Evolutionary conservation across 306 rosid species (phyloP).

Genomic region (Sechiopsis laciniata): DNA sequence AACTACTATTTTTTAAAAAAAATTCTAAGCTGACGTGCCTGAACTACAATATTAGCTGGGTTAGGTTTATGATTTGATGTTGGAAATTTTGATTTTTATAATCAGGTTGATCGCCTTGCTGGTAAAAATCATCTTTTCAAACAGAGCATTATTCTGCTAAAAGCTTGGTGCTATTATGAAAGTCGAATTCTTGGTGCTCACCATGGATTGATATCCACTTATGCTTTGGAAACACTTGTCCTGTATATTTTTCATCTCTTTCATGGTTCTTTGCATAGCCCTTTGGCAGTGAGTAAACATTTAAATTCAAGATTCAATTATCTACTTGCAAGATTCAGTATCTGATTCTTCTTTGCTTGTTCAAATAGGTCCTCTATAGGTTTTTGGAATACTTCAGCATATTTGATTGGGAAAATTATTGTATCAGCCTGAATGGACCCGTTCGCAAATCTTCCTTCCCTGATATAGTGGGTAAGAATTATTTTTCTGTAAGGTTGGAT

Average conservation of each 20-base stretch:
- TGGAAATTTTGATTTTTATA: slow-evolving; percentile 11
- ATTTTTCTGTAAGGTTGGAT: slow-evolving; percentile 4
- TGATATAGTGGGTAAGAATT: slow-evolving; percentile 53
- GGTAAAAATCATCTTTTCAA: slow-evolving; percentile 76
- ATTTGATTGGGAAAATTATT: slow-evolving; percentile 83
- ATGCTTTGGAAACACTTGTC: slow-evolving; percentile 80
- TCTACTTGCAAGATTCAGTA: slow-evolving; percentile 3
- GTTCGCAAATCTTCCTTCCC: slow-evolving; percentile 63
- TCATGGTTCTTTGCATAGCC: slow-evolving; percentile 59
- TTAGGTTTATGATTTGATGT: neutral
- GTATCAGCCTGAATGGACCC: slow-evolving; percentile 72
- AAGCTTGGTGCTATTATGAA: slow-evolving; percentile 91
- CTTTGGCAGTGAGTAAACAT: slow-evolving; percentile 60
- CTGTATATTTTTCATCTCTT: slow-evolving; percentile 71
- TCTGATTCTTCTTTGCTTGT: slow-evolving; percentile 18
- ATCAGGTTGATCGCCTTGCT: slow-evolving; percentile 66
- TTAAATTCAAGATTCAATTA: neutral
- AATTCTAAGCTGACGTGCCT: neutral
- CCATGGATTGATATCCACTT: slow-evolving; percentile 84
- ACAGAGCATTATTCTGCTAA: slow-evolving; percentile 68
- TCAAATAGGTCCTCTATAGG: slow-evolving; percentile 60
- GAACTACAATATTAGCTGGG: neutral
- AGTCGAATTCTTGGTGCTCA: slow-evolving; percentile 87
- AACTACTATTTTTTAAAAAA: slow-evolving; percentile 2
- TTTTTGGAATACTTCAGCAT: slow-evolving; percentile 79